phyloP scores from a whole-genome alignment of 2,329 filamentous ascomycete species.

The Penicillium sp. region DNA sequence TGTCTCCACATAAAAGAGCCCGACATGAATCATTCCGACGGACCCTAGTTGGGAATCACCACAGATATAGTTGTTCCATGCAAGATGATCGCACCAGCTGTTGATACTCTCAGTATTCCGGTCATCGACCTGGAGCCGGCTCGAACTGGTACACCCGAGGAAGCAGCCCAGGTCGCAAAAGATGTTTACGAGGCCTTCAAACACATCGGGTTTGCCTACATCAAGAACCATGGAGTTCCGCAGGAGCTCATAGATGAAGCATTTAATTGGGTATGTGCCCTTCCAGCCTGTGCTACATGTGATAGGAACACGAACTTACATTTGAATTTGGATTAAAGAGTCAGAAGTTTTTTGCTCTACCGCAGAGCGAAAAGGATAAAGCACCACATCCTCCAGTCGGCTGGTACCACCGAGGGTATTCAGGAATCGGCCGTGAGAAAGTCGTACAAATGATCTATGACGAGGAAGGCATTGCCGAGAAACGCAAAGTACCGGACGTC shows the following conservation, averaged over 20 bases:
- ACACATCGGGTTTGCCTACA: slow-evolving; percentile 4
- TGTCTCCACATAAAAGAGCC: background rate
- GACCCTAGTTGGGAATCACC: background rate
- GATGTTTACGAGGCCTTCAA: slow-evolving; percentile 4
- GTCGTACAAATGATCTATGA: slow-evolving; percentile 5
- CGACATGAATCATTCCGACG: background rate
- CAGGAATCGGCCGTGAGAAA: slow-evolving; percentile 4
- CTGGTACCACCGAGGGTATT: slow-evolving; percentile 7
- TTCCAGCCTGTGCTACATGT: background rate
- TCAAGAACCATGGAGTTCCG: slow-evolving; percentile 3
- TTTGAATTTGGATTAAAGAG: background rate
- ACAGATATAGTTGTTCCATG: background rate
- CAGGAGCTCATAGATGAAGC: slow-evolving; percentile 5
- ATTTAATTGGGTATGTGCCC: background rate
- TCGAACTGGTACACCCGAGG: background rate
- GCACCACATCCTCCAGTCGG: slow-evolving; percentile 2
- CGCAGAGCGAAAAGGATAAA: slow-evolving; percentile 3
- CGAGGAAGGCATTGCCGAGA: slow-evolving; percentile 1
- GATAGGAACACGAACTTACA: background rate
- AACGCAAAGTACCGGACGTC: background rate
- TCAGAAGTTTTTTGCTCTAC: slow-evolving; percentile 2
- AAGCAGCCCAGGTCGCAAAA: background rate
- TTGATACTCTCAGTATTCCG: slow-evolving; percentile 1
- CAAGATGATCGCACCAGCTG: background rate
- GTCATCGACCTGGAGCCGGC: slow-evolving; percentile 3